phyloP scores from a whole-genome alignment of 2,329 filamentous ascomycete genomes.

The Colletotrichum trifolii region DNA sequence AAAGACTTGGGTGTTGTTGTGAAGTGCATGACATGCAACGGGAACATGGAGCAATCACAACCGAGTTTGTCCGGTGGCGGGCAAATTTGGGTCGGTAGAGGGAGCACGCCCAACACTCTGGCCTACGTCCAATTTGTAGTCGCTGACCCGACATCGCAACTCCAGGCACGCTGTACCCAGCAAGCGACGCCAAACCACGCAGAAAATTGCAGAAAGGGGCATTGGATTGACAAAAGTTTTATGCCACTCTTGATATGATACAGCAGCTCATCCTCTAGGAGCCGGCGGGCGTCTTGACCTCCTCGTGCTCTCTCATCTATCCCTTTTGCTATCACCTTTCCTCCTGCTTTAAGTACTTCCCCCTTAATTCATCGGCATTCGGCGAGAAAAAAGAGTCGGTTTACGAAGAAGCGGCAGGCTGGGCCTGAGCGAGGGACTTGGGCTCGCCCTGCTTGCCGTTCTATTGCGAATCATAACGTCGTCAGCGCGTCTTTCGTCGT shows the following conservation, averaged over 20 bases:
- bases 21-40: constrained; percentile 13
- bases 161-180: neutral
- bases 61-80: constrained; percentile 36
- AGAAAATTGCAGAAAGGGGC: constrained; percentile 10
- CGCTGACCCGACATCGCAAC: constrained; percentile 29
- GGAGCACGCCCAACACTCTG: constrained; percentile 32
- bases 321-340: constrained; percentile 16
- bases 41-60: constrained; percentile 31
- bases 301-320: constrained; percentile 26
- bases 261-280: constrained; percentile 29
- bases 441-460: constrained; percentile 94
- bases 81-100: constrained; percentile 36
- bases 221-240: constrained; percentile 32
- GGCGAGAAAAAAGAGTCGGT: constrained; percentile 31
- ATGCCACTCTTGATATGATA: constrained; percentile 36
- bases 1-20: constrained; percentile 14
- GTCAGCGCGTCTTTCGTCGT: constrained; percentile 24
- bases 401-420: constrained; percentile 54
- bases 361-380: constrained; percentile 9
- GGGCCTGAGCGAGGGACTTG: constrained; percentile 75
- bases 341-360: constrained; percentile 6
- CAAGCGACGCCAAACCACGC: neutral
- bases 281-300: constrained; percentile 32
- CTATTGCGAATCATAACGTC: constrained; percentile 63
- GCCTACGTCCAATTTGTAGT: constrained; percentile 7